Percentiles rank a stretch among this genome's conserved stretches.
Conservation (phyloP, 371 early-diverging fungal species). For the Syncephalastrum sp. region DNA sequence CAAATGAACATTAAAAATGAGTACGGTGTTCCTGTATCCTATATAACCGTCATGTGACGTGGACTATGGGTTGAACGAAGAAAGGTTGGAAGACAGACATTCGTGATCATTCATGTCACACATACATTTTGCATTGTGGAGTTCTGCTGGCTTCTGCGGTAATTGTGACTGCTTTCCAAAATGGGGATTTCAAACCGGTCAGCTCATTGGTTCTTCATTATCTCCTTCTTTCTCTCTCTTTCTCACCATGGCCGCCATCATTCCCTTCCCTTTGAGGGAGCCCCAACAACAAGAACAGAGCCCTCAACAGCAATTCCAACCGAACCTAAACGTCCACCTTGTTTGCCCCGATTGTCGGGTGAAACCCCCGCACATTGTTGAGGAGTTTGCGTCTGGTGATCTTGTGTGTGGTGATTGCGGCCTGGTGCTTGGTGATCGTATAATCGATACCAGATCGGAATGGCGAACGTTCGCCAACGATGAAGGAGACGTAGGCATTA, state of each 20-base stretch:
- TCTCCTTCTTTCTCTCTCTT: slow-evolving; percentile 1
- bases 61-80: too few relatives aligned
- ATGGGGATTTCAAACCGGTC: too few relatives aligned
- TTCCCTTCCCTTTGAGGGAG: slow-evolving; percentile 45
- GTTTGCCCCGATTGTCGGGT: slow-evolving; percentile 84
- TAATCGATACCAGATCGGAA: slow-evolving; percentile 98
- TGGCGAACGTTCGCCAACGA: slow-evolving; percentile 99
- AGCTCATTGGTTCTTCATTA: too few relatives aligned
- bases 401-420: slow-evolving; percentile 98
- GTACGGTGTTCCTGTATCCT: too few relatives aligned
- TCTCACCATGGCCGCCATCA: slow-evolving; percentile 27
- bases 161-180: too few relatives aligned
- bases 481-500: slow-evolving; percentile 71
- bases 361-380: slow-evolving; percentile 92
- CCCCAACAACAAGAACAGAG: slow-evolving; percentile 28
- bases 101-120: too few relatives aligned
- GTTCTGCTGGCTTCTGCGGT: too few relatives aligned
- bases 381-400: slow-evolving; percentile 94
- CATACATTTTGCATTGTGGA: too few relatives aligned
- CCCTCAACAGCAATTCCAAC: slow-evolving; percentile 32
- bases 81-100: too few relatives aligned
- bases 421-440: slow-evolving; percentile 92
- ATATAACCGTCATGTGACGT: too few relatives aligned
- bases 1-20: too few relatives aligned
- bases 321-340: slow-evolving; percentile 65